Evolutionary conservation across 495 filamentous ascomycete species (phyloP), one percentile per base, ranked within the genome.

Genomic region (Penicillium taxi): DNA sequence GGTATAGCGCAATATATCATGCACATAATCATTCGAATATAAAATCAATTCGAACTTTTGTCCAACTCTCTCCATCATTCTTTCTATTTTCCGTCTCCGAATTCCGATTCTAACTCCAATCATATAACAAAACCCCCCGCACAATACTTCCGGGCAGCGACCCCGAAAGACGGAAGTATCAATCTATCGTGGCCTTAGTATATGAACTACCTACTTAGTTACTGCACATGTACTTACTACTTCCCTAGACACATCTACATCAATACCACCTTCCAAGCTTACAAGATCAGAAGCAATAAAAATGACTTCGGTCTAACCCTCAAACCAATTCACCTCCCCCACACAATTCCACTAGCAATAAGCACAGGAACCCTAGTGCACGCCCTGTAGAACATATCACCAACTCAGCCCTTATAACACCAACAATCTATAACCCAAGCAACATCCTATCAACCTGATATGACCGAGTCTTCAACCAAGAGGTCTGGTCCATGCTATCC

Each of bases 221-320:
- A 6, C n/a, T 12, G 11, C 26, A 28, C 4, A 12, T 28, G 5
- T 5, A 28, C 15, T 28, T 9, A 13, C 26, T n/a, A 5, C 11
- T 28, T 28, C 26, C 26, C n/a, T 5, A 28, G 15, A 13, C 26
- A 9, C n/a, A 28, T 9, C 5, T 28, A 28, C 4, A 28, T 5
- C n/a, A 35, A 25, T 2, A 15, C 9, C 9, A 9, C 16, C 22
- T n/a, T 17, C 21, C 1, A 3, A 5, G 6, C 16, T 21, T 9
- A 11, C 12, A 8, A 11, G 12, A 24, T 8, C 15, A 37, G 19
- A 31, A 24, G 22, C n/a, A 32, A 21, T 28, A 40, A 34, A 26
- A 66, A 66, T 61, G 63, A 59, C n/a, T 64, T 59, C 24, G 47
- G 48, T 7, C 41, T 44, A 4, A 54, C 66, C 50, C 54, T 66